These are phyloP conservation scores for Saccharomycopsis microspora DNA, from an alignment of 805 yeast species.

Conservation along the genomic window DNA sequence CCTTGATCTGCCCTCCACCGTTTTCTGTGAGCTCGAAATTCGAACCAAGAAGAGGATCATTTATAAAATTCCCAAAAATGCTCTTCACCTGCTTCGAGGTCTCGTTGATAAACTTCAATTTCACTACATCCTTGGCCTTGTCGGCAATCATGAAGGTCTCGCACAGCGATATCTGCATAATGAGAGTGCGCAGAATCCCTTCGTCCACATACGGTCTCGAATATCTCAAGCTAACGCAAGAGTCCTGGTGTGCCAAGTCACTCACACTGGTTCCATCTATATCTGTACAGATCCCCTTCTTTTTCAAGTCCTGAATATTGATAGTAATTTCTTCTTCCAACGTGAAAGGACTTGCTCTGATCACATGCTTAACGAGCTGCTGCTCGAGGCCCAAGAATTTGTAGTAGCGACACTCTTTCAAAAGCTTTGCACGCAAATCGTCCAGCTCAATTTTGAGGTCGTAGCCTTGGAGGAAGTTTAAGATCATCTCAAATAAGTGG, in stretches of 20 bases:
- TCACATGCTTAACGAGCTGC: constrained; percentile 39
- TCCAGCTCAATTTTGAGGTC: constrained; percentile 35
- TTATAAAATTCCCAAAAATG: neutral
- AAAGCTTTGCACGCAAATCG: constrained; percentile 41
- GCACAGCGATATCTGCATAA: constrained; percentile 2
- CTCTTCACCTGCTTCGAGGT: neutral
- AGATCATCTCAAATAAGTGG: constrained; percentile 39
- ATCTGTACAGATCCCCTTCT: constrained; percentile 18
- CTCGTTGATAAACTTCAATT: constrained; percentile 2
- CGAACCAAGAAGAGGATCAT: neutral
- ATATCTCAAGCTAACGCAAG: neutral
- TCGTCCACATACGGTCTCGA: constrained; percentile 8
- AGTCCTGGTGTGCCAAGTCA: neutral
- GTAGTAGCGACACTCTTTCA: constrained; percentile 68
- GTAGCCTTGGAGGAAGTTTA: constrained; percentile 47
- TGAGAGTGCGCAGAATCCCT: neutral
- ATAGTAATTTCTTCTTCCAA: constrained; percentile 46
- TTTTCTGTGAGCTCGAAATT: neutral
- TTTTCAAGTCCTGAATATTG: constrained; percentile 33
- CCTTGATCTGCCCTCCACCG: neutral
- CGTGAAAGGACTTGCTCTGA: constrained; percentile 41
- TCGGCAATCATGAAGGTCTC: constrained; percentile 3
- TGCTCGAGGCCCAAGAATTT: constrained; percentile 70
- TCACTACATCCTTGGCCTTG: neutral
- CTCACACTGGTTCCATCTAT: neutral